These are phyloP conservation scores for Maudiozyma bulderi DNA, from an alignment of 805 yeast genomes.

Conservation along the genomic window DNA sequence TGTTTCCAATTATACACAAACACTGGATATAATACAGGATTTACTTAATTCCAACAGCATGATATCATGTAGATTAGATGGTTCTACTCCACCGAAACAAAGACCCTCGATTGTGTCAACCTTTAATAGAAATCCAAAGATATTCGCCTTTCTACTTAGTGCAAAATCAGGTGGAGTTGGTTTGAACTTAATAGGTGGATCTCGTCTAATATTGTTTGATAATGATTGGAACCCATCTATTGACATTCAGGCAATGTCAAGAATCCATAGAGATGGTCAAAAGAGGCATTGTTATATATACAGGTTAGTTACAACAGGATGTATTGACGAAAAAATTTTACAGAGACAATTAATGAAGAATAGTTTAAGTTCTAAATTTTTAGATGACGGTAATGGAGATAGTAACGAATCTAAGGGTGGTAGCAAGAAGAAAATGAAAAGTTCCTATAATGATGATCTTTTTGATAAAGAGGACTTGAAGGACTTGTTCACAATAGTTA, in stretches of 20 bases:
- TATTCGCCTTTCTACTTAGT: constrained; percentile 65
- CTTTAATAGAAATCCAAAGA: constrained; percentile 47
- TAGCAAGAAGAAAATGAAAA: constrained; percentile 20
- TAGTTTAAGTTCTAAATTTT: constrained; percentile 66
- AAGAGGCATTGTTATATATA: constrained; percentile 67
- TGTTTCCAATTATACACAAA: constrained; percentile 81
- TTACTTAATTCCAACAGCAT: constrained; percentile 41
- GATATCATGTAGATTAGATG: constrained; percentile 64
- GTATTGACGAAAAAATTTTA: constrained; percentile 87
- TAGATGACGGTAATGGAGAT: constrained; percentile 27
- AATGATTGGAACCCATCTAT: constrained; percentile 96
- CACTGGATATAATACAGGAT: constrained; percentile 65
- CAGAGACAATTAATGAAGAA: constrained; percentile 84
- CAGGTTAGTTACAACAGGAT: constrained; percentile 76
- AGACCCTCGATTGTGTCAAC: constrained; percentile 57
- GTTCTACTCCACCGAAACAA: constrained; percentile 60
- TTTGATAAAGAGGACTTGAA: constrained; percentile 61
- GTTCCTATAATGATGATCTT: constrained; percentile 43
- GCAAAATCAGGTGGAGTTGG: constrained; percentile 95
- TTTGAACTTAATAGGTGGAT: constrained; percentile 80
- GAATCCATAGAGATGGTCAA: constrained; percentile 94
- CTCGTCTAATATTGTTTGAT: constrained; percentile 73
- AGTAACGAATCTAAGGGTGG: constrained; percentile 5
- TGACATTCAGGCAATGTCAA: constrained; percentile 90
- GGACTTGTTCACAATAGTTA: constrained; percentile 59